Percentiles rank a stretch among this genome's conserved stretches.
phyloP scores from a whole-genome alignment of 2,329 filamentous ascomycete species.

The Penicillium sp. region DNA sequence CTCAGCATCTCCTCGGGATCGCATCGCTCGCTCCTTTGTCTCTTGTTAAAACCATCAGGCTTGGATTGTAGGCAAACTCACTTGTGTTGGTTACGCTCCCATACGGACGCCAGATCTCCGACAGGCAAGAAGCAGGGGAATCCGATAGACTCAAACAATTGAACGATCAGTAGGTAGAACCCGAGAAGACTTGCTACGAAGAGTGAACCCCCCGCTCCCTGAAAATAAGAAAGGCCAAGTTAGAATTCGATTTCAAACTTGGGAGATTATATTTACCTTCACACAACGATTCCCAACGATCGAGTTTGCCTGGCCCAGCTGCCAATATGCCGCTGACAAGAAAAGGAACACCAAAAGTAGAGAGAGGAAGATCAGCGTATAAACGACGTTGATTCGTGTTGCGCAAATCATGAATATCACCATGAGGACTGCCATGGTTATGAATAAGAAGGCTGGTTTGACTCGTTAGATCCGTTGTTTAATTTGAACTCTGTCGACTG shows the following conservation, averaged over 20 bases:
- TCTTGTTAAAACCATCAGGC: not conserved
- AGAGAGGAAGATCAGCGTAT: conserved; percentile 68
- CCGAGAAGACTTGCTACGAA: conserved; percentile 53
- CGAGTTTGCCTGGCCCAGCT: conserved; percentile 47
- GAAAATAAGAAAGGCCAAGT: not conserved
- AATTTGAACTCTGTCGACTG: fast-evolving
- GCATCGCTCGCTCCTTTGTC: not conserved
- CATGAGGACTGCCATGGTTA: conserved; percentile 68
- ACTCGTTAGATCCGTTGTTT: not conserved
- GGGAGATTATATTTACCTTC: conserved; percentile 15
- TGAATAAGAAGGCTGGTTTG: conserved; percentile 56
- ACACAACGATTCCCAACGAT: conserved; percentile 31
- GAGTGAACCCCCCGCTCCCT: conserved; percentile 50
- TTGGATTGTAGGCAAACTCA: not conserved
- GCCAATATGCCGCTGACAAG: conserved; percentile 63
- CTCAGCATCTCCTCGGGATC: not conserved
- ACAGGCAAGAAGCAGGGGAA: conserved; percentile 55
- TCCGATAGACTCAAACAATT: conserved; percentile 55
- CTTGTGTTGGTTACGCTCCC: conserved; percentile 9
- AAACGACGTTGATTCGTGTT: conserved; percentile 70
- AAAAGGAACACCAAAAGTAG: conserved; percentile 62
- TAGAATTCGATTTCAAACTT: not conserved
- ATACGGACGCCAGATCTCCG: conserved; percentile 28
- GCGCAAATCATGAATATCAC: conserved; percentile 69
- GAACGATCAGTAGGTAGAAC: conserved; percentile 57